Percentiles rank a stretch among this genome's conserved stretches.
Conservation (phyloP, 164 flowering plant species). For the Annona squamosa region DNA sequence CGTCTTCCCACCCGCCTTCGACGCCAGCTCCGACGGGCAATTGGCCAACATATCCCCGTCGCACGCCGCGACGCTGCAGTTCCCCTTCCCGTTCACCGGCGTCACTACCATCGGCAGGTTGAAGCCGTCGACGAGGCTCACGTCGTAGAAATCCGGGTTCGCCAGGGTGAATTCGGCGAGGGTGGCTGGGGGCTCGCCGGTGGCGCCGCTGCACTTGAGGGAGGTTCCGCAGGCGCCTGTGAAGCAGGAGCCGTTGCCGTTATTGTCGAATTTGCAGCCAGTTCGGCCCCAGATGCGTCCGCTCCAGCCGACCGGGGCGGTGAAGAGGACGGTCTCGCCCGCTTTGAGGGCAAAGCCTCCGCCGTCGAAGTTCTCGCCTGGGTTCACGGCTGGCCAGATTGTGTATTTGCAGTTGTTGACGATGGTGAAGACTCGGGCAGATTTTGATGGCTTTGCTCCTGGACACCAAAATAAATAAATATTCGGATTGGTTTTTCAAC, state of each 20-base stretch:
- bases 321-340: slow-evolving; percentile 47
- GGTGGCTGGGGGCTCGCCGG: slow-evolving; percentile 70
- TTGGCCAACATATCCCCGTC: slow-evolving; percentile 44
- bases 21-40: slow-evolving; percentile 73
- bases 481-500: no score
- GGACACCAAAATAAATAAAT: neutral
- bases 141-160: slow-evolving; percentile 68
- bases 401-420: slow-evolving; percentile 65
- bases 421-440: slow-evolving; percentile 64
- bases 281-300: slow-evolving; percentile 97
- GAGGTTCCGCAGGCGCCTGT: slow-evolving; percentile 71
- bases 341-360: slow-evolving; percentile 65
- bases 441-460: slow-evolving; percentile 33
- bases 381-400: slow-evolving; percentile 81
- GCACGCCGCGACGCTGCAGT: slow-evolving; percentile 72
- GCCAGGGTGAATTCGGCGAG: slow-evolving; percentile 90
- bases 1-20: slow-evolving; percentile 34
- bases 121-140: slow-evolving; percentile 92
- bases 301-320: slow-evolving; percentile 67
- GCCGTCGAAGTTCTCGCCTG: slow-evolving; percentile 56
- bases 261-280: slow-evolving; percentile 71
- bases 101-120: slow-evolving; percentile 58
- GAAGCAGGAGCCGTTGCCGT: slow-evolving; percentile 59
- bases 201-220: slow-evolving; percentile 48
- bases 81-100: slow-evolving; percentile 62